A percentile compares a stretch with the other conserved stretches of the same genome.
Conservation (phyloP, 441 rosid species). For the Pelargonium cotyledonis region DNA sequence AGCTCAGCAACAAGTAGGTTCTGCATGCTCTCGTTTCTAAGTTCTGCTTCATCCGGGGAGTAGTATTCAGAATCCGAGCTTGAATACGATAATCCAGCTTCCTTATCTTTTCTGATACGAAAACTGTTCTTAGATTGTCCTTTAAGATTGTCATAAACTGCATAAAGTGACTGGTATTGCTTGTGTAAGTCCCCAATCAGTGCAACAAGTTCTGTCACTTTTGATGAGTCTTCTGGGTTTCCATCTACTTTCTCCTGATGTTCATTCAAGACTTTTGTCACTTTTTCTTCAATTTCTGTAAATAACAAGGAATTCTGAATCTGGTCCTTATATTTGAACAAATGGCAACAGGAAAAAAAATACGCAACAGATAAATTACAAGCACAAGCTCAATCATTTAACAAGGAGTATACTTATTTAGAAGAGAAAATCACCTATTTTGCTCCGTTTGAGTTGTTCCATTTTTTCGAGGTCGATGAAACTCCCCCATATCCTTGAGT, state of each 20-base stretch:
- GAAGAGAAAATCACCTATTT: conserved; percentile 1
- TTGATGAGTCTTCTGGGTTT: conserved; percentile 1
- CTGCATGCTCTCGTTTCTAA: not conserved
- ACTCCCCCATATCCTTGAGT: not conserved
- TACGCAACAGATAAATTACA: not conserved
- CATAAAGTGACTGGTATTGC: conserved; percentile 6
- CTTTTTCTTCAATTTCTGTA: conserved; percentile 5
- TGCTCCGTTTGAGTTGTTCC: not conserved
- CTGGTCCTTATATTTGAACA: not conserved
- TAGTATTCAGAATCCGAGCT: conserved; percentile 4
- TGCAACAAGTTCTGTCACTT: not conserved
- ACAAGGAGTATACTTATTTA: not conserved
- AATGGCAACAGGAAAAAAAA: not conserved
- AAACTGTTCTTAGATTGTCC: not conserved
- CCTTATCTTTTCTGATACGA: conserved; percentile 1
- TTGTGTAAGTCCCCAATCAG: not conserved
- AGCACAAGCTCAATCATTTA: too few species aligned
- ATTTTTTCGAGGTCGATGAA: not conserved
- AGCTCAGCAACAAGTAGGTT: not conserved
- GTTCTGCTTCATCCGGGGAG: not conserved
- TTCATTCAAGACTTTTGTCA: conserved; percentile 1
- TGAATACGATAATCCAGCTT: not conserved
- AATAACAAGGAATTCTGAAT: not conserved
- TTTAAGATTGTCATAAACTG: conserved; percentile 1
- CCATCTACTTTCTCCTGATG: not conserved